These are phyloP conservation scores for Hansenula sp. DNA, from an alignment of 1,139 yeast species.

Conservation along the genomic window DNA sequence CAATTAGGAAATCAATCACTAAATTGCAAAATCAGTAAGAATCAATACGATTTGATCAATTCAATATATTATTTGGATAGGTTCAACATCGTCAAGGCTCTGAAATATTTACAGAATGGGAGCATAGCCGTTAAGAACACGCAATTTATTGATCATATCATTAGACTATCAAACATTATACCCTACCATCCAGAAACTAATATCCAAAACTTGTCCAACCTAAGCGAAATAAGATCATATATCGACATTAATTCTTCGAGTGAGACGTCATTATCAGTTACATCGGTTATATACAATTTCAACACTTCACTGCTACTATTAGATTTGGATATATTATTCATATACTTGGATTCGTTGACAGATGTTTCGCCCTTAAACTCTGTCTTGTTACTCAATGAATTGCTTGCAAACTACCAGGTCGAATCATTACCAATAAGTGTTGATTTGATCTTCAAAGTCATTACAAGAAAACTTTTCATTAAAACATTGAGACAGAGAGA, in stretches of 20 bases:
- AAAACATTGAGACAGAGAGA: slow-evolving; percentile 17
- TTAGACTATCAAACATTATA: slow-evolving; percentile 18
- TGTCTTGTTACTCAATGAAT: slow-evolving; percentile 3
- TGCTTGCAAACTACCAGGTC: slow-evolving; percentile 4
- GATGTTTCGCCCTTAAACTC: slow-evolving; percentile 11
- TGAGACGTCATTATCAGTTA: slow-evolving; percentile 11
- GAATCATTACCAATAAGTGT: slow-evolving; percentile 6
- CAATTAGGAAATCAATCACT: background rate
- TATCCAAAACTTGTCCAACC: background rate
- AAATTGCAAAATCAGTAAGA: slow-evolving; percentile 7
- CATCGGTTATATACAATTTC: slow-evolving; percentile 6
- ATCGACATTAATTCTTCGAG: slow-evolving; percentile 12
- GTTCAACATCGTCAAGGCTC: slow-evolving; percentile 15
- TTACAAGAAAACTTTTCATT: slow-evolving; percentile 13
- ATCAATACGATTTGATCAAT: slow-evolving; percentile 17
- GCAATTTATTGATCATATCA: slow-evolving; percentile 14
- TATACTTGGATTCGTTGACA: slow-evolving; percentile 18
- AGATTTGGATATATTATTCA: slow-evolving; percentile 14
- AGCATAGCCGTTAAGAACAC: slow-evolving; percentile 3
- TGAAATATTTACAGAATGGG: slow-evolving; percentile 11
- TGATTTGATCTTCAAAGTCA: slow-evolving; percentile 11
- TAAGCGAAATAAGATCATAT: slow-evolving; percentile 12
- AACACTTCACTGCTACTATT: slow-evolving; percentile 6
- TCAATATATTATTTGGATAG: slow-evolving; percentile 21
- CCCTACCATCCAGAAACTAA: slow-evolving; percentile 16